phyloP scores from a whole-genome alignment of 2,329 filamentous ascomycete genomes.

The Bipolaris oryzae region DNA sequence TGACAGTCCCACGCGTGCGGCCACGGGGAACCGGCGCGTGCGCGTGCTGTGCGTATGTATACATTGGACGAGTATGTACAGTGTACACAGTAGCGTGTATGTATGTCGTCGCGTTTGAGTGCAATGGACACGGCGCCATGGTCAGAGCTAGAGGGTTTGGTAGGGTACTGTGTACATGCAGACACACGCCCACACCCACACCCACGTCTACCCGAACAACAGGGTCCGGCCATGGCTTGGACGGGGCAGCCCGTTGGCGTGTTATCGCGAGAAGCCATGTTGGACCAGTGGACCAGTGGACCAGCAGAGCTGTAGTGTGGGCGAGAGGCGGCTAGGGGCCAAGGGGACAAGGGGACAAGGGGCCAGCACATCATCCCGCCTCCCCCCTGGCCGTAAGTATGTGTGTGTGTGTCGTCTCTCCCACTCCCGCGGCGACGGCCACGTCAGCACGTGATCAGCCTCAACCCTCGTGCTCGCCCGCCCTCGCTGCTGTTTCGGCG shows the following conservation, averaged over 20 bases:
- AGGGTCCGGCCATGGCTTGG: too few relatives aligned
- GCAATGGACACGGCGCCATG: not conserved
- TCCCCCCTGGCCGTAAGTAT: constrained; percentile 20
- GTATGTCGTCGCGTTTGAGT: constrained; percentile 25
- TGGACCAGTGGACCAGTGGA: too few relatives aligned
- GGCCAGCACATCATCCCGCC: not conserved
- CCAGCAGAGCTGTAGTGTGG: too few relatives aligned
- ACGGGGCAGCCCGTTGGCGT: too few relatives aligned
- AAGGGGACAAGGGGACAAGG: not conserved
- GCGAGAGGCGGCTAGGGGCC: too few relatives aligned
- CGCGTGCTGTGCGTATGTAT: constrained; percentile 16
- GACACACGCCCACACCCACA: too few relatives aligned
- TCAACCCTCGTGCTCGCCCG: not conserved
- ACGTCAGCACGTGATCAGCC: constrained; percentile 17
- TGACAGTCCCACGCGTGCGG: constrained; percentile 38
- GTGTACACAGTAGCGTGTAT: constrained; percentile 24
- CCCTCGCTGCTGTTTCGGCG: constrained; percentile 10
- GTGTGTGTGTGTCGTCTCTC: not conserved
- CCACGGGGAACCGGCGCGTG: constrained; percentile 39
- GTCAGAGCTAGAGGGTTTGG: not conserved
- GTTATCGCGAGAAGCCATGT: too few relatives aligned
- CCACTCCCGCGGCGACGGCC: constrained; percentile 13
- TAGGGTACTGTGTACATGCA: too few relatives aligned
- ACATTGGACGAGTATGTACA: too few relatives aligned
- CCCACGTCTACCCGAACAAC: too few relatives aligned